Evolutionary conservation across 2,329 filamentous ascomycete species (phyloP).

Genomic region (Pyrenophora seminiperda): DNA sequence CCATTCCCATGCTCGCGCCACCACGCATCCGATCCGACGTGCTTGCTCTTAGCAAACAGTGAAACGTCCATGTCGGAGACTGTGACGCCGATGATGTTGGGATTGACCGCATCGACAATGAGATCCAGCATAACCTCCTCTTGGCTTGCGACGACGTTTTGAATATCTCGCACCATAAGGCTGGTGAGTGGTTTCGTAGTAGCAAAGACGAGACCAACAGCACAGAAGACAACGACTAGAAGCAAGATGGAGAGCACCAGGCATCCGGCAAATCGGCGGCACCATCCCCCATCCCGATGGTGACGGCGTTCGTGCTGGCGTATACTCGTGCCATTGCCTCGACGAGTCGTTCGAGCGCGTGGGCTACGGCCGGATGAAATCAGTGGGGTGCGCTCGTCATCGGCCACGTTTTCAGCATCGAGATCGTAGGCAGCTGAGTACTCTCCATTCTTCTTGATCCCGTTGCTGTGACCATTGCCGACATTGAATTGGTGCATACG

Average conservation of each 20-base stretch:
- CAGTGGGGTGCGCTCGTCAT: conserved; percentile 87
- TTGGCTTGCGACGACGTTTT: conserved; percentile 89
- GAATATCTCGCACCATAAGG: conserved; percentile 78
- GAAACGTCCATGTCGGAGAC: conserved; percentile 87
- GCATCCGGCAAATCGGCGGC: conserved; percentile 80
- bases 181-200: conserved; percentile 85
- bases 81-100: conserved; percentile 87
- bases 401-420: conserved; percentile 77
- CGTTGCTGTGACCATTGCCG: conserved; percentile 36
- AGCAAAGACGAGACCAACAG: conserved; percentile 86
- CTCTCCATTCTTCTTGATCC: conserved; percentile 63
- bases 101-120: conserved; percentile 84
- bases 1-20: conserved; percentile 47
- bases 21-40: conserved; percentile 68
- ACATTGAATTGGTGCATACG: conserved; percentile 55
- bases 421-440: conserved; percentile 74
- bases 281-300: conserved; percentile 58
- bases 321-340: conserved; percentile 61
- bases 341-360: conserved; percentile 55
- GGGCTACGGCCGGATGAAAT: conserved; percentile 68
- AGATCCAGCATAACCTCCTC: conserved; percentile 95
- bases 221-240: conserved; percentile 79
- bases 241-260: conserved; percentile 82
- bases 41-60: conserved; percentile 91
- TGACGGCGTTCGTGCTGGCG: conserved; percentile 76